Base-by-base conservation (phyloP, 306 rosid species). In the Neltuma alba region DNA sequence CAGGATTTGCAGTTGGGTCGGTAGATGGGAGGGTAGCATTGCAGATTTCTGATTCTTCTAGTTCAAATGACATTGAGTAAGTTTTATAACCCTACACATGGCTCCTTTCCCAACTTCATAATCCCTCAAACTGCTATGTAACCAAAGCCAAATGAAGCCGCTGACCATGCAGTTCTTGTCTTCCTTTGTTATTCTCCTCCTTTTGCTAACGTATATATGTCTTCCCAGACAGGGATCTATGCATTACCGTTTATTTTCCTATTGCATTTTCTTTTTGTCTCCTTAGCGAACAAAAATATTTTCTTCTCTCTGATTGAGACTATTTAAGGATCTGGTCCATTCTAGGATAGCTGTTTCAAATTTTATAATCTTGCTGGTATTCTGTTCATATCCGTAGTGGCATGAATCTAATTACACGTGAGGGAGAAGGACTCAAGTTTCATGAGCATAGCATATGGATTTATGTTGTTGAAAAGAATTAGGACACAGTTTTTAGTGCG, bases 1-100 rank as follows among this genome's bases (percentile, higher is more conserved):
- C 89, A 95, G 99, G 99, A 79, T 89, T 85, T 66, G 98, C 94
- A 0, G 89, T 81, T 82, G 99, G 99, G 72, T 91, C 97, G 61
- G 86, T 90, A n/a, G 98, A 95, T 93, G 99, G 97, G 70, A 89
- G 94, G 38, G 97, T 95, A 52, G 90, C 93, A 25, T 52, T 95
- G 76, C 88, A 93, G 65, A 87, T 92, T 76, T 80, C 89, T 41
- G 52, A 68, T 85, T 82, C 88, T 76, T 85, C 89, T 25, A 57
- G 71, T 80, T 80, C 89, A 74, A 83, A 92, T 40, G 89, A 89
- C 77, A 87, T 81, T 70, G 86, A 91, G 99, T 95, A 42, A 76
- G 86, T 82, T 85, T 63, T 38, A 10, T 71, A 65, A 65, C 1
- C 31, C 72, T 36, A 66, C 7, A 21, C 50, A 38, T 66, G 34